These are phyloP conservation scores for Mycena vulgaris DNA, from an alignment of 768 basidiomycete species.

Conservation along the genomic window DNA sequence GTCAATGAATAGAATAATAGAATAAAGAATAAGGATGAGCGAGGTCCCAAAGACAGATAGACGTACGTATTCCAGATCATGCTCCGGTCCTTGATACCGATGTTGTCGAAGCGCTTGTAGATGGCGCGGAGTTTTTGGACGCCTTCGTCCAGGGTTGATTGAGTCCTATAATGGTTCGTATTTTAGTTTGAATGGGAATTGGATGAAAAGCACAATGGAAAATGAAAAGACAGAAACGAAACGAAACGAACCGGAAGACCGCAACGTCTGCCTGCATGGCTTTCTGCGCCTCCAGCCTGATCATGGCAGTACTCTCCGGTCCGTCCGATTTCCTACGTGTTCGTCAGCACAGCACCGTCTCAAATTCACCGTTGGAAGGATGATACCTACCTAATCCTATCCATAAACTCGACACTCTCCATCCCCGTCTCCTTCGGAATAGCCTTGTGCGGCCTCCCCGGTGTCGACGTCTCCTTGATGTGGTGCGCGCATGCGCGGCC, in stretches of 20 bases:
- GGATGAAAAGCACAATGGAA: too few relatives aligned
- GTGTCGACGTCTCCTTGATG: constrained; percentile 91
- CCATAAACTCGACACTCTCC: constrained; percentile 87
- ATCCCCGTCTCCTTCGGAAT: constrained; percentile 91
- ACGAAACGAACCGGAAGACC: constrained; percentile 87
- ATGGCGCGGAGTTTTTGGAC: constrained; percentile 89
- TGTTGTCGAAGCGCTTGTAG: constrained; percentile 90
- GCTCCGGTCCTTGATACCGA: constrained; percentile 97
- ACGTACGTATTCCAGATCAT: constrained; percentile 99
- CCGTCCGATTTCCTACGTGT: constrained; percentile 80
- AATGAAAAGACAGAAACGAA: neutral
- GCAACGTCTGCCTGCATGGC: constrained; percentile 99
- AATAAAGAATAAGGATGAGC: constrained; percentile 8
- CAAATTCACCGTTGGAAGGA: neutral
- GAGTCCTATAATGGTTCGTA: constrained; percentile 77
- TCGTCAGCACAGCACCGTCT: neutral
- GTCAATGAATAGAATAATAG: too few relatives aligned
- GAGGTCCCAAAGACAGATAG: neutral
- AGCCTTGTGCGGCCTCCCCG: constrained; percentile 91
- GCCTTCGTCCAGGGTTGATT: constrained; percentile 91
- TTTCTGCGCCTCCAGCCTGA: constrained; percentile 97
- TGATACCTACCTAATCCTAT: constrained; percentile 76
- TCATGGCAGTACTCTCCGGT: constrained; percentile 87
- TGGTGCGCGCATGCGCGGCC: constrained; percentile 99
- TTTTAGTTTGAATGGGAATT: neutral